Percentiles rank a stretch among this genome's conserved stretches.
phyloP scores from a whole-genome alignment of 1,284 basidiomycete genomes.

The Pyrrhoderma lamaoense region DNA sequence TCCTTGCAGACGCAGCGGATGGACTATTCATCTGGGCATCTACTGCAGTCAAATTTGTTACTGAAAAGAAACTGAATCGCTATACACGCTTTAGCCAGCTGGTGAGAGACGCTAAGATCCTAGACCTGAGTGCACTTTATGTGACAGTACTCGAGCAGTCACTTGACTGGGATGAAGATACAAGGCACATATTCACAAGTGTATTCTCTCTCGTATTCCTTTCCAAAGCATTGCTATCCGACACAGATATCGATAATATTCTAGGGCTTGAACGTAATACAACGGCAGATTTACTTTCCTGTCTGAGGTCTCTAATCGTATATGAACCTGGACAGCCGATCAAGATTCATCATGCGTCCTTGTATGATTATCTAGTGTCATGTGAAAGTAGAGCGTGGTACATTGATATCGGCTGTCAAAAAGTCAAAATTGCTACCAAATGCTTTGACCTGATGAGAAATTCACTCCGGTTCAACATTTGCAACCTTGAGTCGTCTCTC shows the following conservation, averaged over 20 bases:
- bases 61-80: too few relatives aligned
- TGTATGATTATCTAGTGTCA: neutral
- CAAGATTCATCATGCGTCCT: neutral
- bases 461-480: slow-evolving; percentile 20
- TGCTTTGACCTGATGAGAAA: slow-evolving; percentile 15
- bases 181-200: neutral
- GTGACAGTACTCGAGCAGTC: neutral
- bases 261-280: neutral
- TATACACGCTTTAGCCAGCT: neutral
- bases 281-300: neutral
- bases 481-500: slow-evolving; percentile 16
- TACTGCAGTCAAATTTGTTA: slow-evolving; percentile 24
- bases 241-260: neutral
- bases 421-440: slow-evolving; percentile 20
- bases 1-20: slow-evolving; percentile 21
- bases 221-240: neutral
- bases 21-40: slow-evolving; percentile 27
- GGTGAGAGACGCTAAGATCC: neutral
- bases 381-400: too few relatives aligned
- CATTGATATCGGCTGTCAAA: too few relatives aligned
- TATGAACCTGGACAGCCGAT: neutral
- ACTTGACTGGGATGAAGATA: neutral
- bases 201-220: neutral
- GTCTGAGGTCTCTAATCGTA: neutral
- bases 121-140: neutral